Conservation (phyloP, 2,329 filamentous ascomycete species). For the Paraphaeosphaeria minitans region DNA sequence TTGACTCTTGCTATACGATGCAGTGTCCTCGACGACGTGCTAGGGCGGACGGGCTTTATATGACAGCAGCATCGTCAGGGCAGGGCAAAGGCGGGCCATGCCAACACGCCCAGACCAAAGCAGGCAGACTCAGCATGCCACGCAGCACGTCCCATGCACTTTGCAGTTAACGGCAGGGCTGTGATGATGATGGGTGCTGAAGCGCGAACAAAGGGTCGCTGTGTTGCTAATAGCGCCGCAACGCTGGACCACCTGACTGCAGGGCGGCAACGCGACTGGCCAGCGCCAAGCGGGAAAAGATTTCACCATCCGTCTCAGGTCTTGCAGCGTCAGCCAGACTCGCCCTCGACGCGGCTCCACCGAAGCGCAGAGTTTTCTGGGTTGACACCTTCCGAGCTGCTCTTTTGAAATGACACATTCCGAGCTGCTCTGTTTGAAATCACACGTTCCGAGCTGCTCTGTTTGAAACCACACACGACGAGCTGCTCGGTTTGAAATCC, state of each 20-base stretch:
- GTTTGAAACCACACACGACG: no score
- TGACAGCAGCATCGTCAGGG: slow-evolving; percentile 12
- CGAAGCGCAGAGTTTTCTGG: slow-evolving; percentile 7
- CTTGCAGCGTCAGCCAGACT: slow-evolving; percentile 25
- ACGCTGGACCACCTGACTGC: slow-evolving; percentile 30
- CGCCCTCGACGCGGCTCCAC: not conserved
- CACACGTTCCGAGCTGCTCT: no score
- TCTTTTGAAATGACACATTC: no score
- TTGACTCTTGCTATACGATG: slow-evolving; percentile 17
- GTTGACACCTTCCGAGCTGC: not conserved
- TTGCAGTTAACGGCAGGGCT: slow-evolving; percentile 51
- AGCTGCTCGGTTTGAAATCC: no score
- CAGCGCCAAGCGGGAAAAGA: slow-evolving; percentile 25
- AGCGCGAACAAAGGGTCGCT: slow-evolving; percentile 27
- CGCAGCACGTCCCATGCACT: slow-evolving; percentile 27
- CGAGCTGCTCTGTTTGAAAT: no score
- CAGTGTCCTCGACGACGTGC: slow-evolving; percentile 18
- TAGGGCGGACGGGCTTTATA: slow-evolving; percentile 25
- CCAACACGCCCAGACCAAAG: slow-evolving; percentile 4
- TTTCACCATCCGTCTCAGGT: slow-evolving; percentile 18
- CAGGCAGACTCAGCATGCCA: slow-evolving; percentile 13
- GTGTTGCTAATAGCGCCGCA: slow-evolving; percentile 31
- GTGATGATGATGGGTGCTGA: slow-evolving; percentile 45
- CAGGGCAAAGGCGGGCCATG: not conserved
- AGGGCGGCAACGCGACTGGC: slow-evolving; percentile 18